phyloP scores from a whole-genome alignment of 768 basidiomycete genomes.

The Kwoniella pini region DNA sequence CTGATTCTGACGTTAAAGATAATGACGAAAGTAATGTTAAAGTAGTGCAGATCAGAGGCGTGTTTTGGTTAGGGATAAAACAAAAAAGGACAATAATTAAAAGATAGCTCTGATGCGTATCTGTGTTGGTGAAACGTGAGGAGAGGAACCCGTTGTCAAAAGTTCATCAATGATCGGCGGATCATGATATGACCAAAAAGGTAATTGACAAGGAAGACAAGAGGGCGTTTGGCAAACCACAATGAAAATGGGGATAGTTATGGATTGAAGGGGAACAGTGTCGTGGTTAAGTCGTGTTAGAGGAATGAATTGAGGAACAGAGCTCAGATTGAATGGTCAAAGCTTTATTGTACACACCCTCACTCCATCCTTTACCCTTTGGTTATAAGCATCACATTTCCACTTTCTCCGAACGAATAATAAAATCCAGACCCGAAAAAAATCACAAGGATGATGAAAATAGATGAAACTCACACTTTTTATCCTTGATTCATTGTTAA shows the following conservation, averaged over 20 bases:
- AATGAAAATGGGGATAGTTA: neutral
- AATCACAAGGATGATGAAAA: neutral
- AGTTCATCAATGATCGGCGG: neutral
- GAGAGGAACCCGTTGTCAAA: conserved; percentile 1
- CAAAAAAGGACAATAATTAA: neutral
- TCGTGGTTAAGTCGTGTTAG: neutral
- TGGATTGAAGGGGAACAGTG: neutral
- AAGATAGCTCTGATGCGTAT: neutral
- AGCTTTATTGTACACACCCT: too few species aligned
- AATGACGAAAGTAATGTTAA: neutral
- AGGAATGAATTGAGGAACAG: neutral
- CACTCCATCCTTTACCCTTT: conserved; percentile 11
- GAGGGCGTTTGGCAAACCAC: too few species aligned
- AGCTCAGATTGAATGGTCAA: too few species aligned
- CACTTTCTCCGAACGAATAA: neutral
- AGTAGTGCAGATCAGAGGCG: neutral
- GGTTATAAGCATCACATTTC: too few species aligned
- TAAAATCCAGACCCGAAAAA: neutral
- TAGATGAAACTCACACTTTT: neutral
- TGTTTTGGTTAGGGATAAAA: neutral
- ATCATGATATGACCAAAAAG: neutral
- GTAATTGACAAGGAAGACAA: neutral
- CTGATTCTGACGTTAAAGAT: neutral
- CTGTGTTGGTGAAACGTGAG: neutral
- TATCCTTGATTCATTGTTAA: neutral